Base-by-base conservation (phyloP, 768 basidiomycete genomes). In the Russula vinacea region DNA sequence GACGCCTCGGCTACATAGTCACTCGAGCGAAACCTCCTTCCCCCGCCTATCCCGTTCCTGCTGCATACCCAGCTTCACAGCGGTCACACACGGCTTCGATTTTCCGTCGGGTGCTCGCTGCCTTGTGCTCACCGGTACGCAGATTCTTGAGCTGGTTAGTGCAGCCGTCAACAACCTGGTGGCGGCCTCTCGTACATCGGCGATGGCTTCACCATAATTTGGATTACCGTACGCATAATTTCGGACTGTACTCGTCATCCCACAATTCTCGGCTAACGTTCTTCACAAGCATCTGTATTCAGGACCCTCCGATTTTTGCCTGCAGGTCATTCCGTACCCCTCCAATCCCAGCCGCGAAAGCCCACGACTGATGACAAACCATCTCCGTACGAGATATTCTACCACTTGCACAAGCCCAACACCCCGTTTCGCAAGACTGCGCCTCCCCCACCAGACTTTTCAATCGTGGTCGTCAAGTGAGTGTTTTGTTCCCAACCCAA, bases 391-490 rank as follows among this genome's bases (percentile, higher is more conserved):
- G 78, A 83, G 56, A 81, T 92, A 4, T 98, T 97, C 76, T 98
- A 81, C 74, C 89, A 97, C 70, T 78, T 93, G 5, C 96, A 95
- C 78, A 97, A 96, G 71, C 96, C 96, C 2, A 86, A 85, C 8
- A 92, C 92, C 0, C 80, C 89, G 9, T 96, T 86, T 77, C 88
- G 84, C 72, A 92, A 88, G 76, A 88, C 85, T 0, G 76, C 82
- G 1, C 90, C 89, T 6, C 85, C 88, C 7, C 79, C 81, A 1
- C 93, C 95, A 2, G 93, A 97, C 74, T 98, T 93, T 74, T 82
- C 86, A 56, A 76, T 97, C 22, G 90, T 91, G 1, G 89, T 95
- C 2, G 80, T 98, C 62, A 85, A 95, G 94, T 96, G 67, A 69
- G 86, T 77, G n/a, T 22, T 17, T 37, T 44, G 40, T 7, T 64